These are phyloP conservation scores for Scutellaria minor DNA, from an alignment of 257 asterid genomes.

Conservation along the genomic window DNA sequence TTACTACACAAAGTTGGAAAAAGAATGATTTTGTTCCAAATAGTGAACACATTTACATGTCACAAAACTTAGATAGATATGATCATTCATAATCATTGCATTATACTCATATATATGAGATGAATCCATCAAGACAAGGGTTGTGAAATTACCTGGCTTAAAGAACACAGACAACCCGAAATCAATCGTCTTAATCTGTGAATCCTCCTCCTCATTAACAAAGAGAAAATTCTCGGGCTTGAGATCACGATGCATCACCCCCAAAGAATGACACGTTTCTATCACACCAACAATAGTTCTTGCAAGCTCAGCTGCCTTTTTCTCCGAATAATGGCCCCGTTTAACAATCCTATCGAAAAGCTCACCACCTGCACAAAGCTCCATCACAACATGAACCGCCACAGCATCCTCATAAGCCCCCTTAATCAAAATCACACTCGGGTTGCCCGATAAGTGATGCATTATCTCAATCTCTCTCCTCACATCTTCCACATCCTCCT, in stretches of 20 bases:
- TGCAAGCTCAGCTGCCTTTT: constrained; percentile 86
- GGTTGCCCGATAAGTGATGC: constrained; percentile 85
- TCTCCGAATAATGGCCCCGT: constrained; percentile 87
- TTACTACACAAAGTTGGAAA: too few species aligned
- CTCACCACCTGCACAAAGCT: constrained; percentile 87
- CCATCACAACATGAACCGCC: constrained; percentile 88
- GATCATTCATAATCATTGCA: too few species aligned
- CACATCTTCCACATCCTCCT: constrained; percentile 87
- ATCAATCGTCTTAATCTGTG: constrained; percentile 73
- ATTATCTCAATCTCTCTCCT: constrained; percentile 87
- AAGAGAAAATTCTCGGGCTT: constrained; percentile 90
- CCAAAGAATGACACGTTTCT: constrained; percentile 82
- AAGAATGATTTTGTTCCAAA: background rate
- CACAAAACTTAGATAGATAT: too few species aligned
- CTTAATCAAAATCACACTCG: constrained; percentile 64
- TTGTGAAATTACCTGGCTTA: constrained; percentile 66
- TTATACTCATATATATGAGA: background rate
- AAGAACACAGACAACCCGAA: constrained; percentile 83
- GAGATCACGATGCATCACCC: constrained; percentile 88
- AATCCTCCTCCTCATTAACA: constrained; percentile 65
- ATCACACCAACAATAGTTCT: constrained; percentile 80
- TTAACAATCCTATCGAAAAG: constrained; percentile 82
- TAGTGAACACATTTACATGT: too few species aligned
- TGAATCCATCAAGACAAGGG: background rate
- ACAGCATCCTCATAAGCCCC: constrained; percentile 86